phyloP scores from a whole-genome alignment of 129 eudicot species.

The Chrysanthemum makinoi region DNA sequence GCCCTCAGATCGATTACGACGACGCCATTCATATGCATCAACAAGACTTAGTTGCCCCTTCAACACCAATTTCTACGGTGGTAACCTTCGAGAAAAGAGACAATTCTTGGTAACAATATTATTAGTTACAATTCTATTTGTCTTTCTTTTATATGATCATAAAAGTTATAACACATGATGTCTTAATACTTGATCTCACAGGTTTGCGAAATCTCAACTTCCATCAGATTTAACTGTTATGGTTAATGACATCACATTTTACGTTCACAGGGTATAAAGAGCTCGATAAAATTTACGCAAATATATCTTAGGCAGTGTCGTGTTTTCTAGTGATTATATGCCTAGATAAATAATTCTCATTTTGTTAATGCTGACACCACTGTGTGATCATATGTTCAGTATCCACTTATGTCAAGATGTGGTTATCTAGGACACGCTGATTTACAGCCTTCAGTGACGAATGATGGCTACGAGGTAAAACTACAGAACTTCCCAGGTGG shows the following conservation, averaged over 20 bases:
- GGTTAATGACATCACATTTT: constrained; percentile 68
- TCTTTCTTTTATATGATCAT: background rate
- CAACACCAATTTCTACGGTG: constrained; percentile 24
- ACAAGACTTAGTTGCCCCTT: constrained; percentile 40
- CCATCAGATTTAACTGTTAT: constrained; percentile 68
- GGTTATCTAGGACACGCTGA: constrained; percentile 51
- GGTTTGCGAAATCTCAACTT: constrained; percentile 57
- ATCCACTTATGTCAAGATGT: constrained; percentile 60
- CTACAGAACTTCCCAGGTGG: constrained; percentile 81
- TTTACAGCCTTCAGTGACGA: constrained; percentile 34
- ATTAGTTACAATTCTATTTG: background rate
- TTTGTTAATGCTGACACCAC: background rate
- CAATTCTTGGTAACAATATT: constrained; percentile 52
- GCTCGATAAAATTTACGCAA: background rate
- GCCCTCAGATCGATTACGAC: constrained; percentile 29
- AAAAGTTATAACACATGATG: background rate
- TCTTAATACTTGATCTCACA: constrained; percentile 18
- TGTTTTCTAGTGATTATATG: background rate
- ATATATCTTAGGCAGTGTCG: background rate
- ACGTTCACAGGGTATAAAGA: constrained; percentile 65
- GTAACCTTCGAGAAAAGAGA: constrained; percentile 61
- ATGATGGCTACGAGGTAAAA: constrained; percentile 44
- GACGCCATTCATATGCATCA: constrained; percentile 27
- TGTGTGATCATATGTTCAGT: constrained; percentile 39
- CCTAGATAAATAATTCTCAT: background rate